Base-by-base conservation (phyloP, 2,329 filamentous ascomycete genomes). In the Phaeophleospora eucalypticola region DNA sequence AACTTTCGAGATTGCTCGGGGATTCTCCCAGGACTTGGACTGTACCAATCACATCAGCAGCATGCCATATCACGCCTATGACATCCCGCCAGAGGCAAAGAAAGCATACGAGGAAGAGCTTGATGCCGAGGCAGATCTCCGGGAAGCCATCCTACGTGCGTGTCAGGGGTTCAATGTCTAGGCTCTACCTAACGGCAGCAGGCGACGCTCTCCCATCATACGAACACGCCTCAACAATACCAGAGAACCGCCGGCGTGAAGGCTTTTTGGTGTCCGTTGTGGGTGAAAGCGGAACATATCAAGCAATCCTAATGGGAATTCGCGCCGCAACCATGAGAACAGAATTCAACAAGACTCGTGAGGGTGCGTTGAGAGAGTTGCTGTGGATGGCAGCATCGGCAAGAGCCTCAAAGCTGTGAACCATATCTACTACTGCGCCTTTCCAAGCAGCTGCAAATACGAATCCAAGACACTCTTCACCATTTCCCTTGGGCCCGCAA, bases 401-500 rank as follows among this genome's bases (percentile, higher is more conserved):
- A 29, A 6, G 12, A 12, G 24, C 24, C 24, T 29, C 24, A 7
- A 29, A 29, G 12, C 24, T 29, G 6, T 29, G 12, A 29, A 12
- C n/a, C n/a, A n/a, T n/a, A n/a, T n/a, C n/a, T n/a, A n/a, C n/a
- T n/a, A n/a, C n/a, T n/a, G n/a, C n/a, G n/a, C n/a, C n/a, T n/a
- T n/a, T n/a, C n/a, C n/a, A n/a, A n/a, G n/a, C n/a, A n/a, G n/a
- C n/a, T n/a, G n/a, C n/a, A n/a, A 29, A 36, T 41, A 41, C 39
- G 21, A 20, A 19, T 33, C 24, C 21, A 33, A 19, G n/a, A 33
- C 6, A 15, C 39, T 18, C 16, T 21, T 4, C 14, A 41, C 39
- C 24, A 41, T 41, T 15, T 41, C 24, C 39, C 27, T 21, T 24
- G 27, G 10, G 14, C 27, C 39, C 20, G 39, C 35, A 36, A 48